These are phyloP conservation scores for Penicillium samsonianum DNA, from an alignment of 495 filamentous ascomycete genomes.

Conservation along the genomic window DNA sequence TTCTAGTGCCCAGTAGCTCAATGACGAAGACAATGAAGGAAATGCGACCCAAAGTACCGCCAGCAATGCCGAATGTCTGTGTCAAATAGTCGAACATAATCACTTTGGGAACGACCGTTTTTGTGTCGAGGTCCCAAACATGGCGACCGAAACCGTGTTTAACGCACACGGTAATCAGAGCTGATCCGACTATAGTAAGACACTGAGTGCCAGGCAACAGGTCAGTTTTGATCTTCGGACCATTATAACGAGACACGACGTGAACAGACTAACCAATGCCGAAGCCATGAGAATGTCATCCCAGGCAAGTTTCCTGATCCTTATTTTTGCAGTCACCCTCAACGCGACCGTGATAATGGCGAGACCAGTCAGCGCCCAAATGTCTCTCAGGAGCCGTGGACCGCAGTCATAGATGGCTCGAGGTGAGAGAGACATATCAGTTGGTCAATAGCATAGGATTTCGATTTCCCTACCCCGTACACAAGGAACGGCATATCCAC, in stretches of 20 bases:
- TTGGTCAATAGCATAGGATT: neutral
- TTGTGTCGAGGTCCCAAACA: slow-evolving; percentile 13
- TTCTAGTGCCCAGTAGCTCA: slow-evolving; percentile 37
- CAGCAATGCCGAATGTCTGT: slow-evolving; percentile 29
- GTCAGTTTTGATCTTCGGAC: neutral
- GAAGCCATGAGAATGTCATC: slow-evolving; percentile 33
- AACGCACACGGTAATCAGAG: slow-evolving; percentile 26
- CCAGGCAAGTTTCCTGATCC: slow-evolving; percentile 26
- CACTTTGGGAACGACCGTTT: slow-evolving; percentile 13
- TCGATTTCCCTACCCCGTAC: too few relatives aligned
- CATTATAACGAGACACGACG: neutral
- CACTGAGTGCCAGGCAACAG: slow-evolving; percentile 16
- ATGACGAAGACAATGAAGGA: slow-evolving; percentile 45
- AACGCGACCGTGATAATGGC: slow-evolving; percentile 22
- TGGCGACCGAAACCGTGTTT: slow-evolving; percentile 27
- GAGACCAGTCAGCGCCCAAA: slow-evolving; percentile 29
- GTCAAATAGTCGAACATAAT: slow-evolving; percentile 33
- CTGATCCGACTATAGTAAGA: slow-evolving; percentile 27
- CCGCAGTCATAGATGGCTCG: slow-evolving; percentile 14
- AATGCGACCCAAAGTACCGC: slow-evolving; percentile 30
- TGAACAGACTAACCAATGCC: slow-evolving; percentile 29
- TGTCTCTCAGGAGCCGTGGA: slow-evolving; percentile 26
- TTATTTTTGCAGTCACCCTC: slow-evolving; percentile 29
- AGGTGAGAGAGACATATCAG: slow-evolving; percentile 17
- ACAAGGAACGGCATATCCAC: neutral